Conservation (phyloP, 352 stramenopile genomes). For the Globisporangium spiculum region DNA sequence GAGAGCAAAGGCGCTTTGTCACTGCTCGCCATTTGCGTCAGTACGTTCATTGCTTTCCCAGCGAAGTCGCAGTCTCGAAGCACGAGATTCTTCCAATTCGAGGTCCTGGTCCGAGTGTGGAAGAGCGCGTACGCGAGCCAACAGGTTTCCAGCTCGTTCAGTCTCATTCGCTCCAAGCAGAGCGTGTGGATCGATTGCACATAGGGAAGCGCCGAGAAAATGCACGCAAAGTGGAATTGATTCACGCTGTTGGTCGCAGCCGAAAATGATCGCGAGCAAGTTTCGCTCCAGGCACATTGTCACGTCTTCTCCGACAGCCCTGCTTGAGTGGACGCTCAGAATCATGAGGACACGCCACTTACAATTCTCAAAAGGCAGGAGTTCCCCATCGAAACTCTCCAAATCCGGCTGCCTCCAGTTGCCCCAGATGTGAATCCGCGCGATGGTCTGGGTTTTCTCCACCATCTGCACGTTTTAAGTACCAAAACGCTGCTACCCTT, state of each 20-base stretch:
- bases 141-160: background rate
- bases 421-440: too few relatives aligned
- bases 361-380: too few relatives aligned
- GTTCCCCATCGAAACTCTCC: too few relatives aligned
- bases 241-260: background rate
- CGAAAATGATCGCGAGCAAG: background rate
- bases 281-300: too few relatives aligned
- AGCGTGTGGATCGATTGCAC: background rate
- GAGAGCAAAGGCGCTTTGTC: background rate
- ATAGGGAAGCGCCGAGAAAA: background rate
- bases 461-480: too few relatives aligned
- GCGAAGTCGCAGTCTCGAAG: background rate
- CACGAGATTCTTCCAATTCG: background rate
- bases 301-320: too few relatives aligned
- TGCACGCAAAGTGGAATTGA: background rate
- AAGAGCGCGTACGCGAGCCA: constrained; percentile 1
- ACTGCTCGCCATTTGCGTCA: background rate
- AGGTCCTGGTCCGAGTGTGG: background rate
- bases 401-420: too few relatives aligned
- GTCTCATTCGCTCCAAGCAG: too few relatives aligned
- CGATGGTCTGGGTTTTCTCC: too few relatives aligned
- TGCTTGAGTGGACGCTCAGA: too few relatives aligned
- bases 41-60: background rate
- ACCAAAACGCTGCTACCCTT: too few relatives aligned
- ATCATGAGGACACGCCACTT: too few relatives aligned